Evolutionary conservation across 768 basidiomycete species (phyloP), one percentile per base, ranked within the genome.

Genomic region (Russula vinacea): DNA sequence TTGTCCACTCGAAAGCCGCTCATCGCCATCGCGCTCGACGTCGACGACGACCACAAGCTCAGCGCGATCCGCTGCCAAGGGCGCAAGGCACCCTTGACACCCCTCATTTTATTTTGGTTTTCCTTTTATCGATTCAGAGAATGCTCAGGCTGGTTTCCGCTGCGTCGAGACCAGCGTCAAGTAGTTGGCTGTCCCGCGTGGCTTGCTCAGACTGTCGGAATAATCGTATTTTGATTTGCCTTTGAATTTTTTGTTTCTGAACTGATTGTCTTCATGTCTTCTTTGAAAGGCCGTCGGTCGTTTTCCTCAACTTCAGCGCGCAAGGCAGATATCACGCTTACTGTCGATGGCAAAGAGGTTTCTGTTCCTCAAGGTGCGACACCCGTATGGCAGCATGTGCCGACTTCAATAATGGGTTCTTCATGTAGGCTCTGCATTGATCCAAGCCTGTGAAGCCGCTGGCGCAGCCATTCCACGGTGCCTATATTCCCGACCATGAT

Each of bases 301-400:
- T 81, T 92, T 73, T 78, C 87, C 13, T 87, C 90, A 44, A 83
- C 87, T 1, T 81, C 88, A 19, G 74, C 80, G 62, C 80, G 83
- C 62, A 82, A 81, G 70, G 89, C 88, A 51, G 90, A 93, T 69
- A 88, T 98, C 69, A 96, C 94, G 37, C 78, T 98, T 35, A 96
- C 94, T 1, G 88, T 98, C 47, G 95, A 99, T 76, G 96, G 96
- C 67, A 97, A 95, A 77, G 90, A 94, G 78, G 94, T 99, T 24
- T 94, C 93, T 2, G 94, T 99, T 42, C 94, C 94, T 32, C 94
- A 96, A 80, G 96, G 95, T 91, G 63, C 61, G 87, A 77, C 52
- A 39, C 24, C 37, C 54, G 19, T 44, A 29, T 24, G 65, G 56
- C 39, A 22, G 29, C 49, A 52, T 52, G 52, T 54, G 57, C 49